Conservation (phyloP, 1,284 basidiomycete genomes). For the Boletellus sp. region DNA sequence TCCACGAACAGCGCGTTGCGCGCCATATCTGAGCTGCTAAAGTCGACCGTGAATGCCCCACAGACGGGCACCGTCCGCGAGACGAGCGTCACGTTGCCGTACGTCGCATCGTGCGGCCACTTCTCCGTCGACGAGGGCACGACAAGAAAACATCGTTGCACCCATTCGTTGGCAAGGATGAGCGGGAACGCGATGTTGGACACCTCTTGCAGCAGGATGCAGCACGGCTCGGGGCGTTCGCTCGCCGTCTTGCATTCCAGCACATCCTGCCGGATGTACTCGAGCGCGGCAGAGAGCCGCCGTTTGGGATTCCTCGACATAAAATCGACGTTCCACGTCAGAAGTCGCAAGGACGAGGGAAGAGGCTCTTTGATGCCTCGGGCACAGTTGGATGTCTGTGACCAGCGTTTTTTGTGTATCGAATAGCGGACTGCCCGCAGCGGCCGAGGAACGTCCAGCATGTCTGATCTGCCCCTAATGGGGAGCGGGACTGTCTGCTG, state of each 20-base stretch:
- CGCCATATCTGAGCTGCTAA: constrained; percentile 45
- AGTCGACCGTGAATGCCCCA: constrained; percentile 45
- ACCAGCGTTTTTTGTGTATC: constrained; percentile 30
- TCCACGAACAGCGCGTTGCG: constrained; percentile 59
- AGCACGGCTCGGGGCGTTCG: constrained; percentile 50
- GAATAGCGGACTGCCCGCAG: constrained; percentile 34
- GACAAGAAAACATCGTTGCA: constrained; percentile 54
- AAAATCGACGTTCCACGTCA: constrained; percentile 71
- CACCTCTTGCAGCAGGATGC: constrained; percentile 68
- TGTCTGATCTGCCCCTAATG: constrained; percentile 14
- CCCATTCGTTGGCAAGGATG: constrained; percentile 56
- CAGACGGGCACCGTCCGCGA: constrained; percentile 50
- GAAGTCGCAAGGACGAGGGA: constrained; percentile 44
- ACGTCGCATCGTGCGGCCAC: constrained; percentile 47
- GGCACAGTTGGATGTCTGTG: constrained; percentile 34
- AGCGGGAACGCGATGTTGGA: constrained; percentile 39
- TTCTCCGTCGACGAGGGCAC: constrained; percentile 49
- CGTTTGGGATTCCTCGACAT: constrained; percentile 32
- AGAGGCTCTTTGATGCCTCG: constrained; percentile 33
- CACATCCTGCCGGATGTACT: constrained; percentile 50
- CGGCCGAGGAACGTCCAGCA: constrained; percentile 28
- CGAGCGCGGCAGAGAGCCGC: constrained; percentile 48
- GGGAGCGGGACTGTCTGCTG: constrained; percentile 26
- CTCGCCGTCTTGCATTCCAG: constrained; percentile 38
- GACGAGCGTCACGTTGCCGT: constrained; percentile 66